Base-by-base conservation (phyloP, 2,329 filamentous ascomycete genomes). In the Alternaria postmessia region DNA sequence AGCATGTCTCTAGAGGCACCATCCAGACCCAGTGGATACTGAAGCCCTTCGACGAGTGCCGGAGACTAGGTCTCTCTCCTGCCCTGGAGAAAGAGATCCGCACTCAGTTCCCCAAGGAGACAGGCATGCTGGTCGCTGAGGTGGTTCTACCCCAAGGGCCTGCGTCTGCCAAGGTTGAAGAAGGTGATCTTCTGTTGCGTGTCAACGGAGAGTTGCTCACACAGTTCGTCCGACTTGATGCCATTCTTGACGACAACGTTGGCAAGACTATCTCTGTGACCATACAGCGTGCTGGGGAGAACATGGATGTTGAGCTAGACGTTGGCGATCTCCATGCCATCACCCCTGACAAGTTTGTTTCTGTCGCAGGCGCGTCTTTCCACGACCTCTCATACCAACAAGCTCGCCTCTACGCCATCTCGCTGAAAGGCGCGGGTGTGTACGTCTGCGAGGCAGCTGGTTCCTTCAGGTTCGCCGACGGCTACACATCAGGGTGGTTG, bases 331-430 rank as follows among this genome's bases (percentile, higher is more conserved):
- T 99, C 63, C 95, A 99, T 81, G 87, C 87, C 58, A 99, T 99
- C 77, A 98, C 95, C 3, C 95, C 96, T 14, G 94, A 97, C 80
- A 91, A 94, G 62, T 99, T 98, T 75, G 91, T 98, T 54, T 92
- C 93, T 5, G 94, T 98, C 43, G 92, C 94, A 42, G 96, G 95
- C 20, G 95, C 90, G 24, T 94, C 93, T 60, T 98, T 99, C 83
- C 96, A 99, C 81, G 88, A 96, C 75, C 84, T 99, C 18, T 99
- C 96, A 1, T 99, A 99, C 78, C 95, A 99, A 76, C 94, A 98
- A 80, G 93, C 95, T n/a, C 89, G 95, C 9, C 86, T 97, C 5
- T 98, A 97, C 77, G 94, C 94, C 34, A 94, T 99, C 59, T 89
- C 94, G 9, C 91, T 93, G 70, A 90, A 93, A 77, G 75, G 79